These are phyloP conservation scores for Epichloe elymi DNA, from an alignment of 2,329 filamentous ascomycete species.

Conservation along the genomic window DNA sequence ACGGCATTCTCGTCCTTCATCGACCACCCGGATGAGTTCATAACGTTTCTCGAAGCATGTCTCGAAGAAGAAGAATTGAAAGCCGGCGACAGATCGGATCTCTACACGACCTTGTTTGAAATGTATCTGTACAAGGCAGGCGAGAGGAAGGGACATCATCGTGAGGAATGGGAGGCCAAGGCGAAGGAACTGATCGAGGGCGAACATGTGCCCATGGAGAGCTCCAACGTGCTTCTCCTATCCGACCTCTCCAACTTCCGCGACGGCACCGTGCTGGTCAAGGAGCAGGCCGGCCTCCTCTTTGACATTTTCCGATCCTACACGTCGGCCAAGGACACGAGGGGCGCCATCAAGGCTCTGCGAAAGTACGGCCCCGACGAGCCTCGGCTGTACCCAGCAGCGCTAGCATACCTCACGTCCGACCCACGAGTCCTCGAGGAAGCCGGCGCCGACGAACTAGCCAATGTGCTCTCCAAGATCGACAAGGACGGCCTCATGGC, in stretches of 20 bases:
- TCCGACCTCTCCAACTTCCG: conserved; percentile 85
- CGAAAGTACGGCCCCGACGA: conserved; percentile 86
- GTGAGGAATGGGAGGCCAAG: conserved; percentile 76
- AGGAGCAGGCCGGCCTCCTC: conserved; percentile 80
- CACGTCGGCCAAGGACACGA: conserved; percentile 81
- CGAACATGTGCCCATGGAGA: conserved; percentile 74
- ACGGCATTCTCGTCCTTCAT: conserved; percentile 95
- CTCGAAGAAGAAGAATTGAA: conserved; percentile 58
- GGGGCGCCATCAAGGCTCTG: conserved; percentile 77
- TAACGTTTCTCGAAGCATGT: conserved; percentile 82
- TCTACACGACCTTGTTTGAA: conserved; percentile 92
- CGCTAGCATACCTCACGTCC: conserved; percentile 85
- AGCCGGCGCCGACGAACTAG: conserved; percentile 69
- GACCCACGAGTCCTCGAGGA: conserved; percentile 70
- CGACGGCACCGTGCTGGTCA: conserved; percentile 82
- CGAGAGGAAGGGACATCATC: conserved; percentile 50
- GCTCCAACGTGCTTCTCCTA: conserved; percentile 82
- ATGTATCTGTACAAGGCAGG: conserved; percentile 92
- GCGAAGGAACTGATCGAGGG: conserved; percentile 80
- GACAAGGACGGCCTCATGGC: conserved; percentile 88
- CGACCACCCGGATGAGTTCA: conserved; percentile 84
- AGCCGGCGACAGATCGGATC: conserved; percentile 64
- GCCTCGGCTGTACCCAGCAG: conserved; percentile 82
- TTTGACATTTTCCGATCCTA: conserved; percentile 97
- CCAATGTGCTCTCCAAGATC: conserved; percentile 69